Base-by-base conservation (phyloP, 2,329 filamentous ascomycete species). In the Colletotrichum costaricense region DNA sequence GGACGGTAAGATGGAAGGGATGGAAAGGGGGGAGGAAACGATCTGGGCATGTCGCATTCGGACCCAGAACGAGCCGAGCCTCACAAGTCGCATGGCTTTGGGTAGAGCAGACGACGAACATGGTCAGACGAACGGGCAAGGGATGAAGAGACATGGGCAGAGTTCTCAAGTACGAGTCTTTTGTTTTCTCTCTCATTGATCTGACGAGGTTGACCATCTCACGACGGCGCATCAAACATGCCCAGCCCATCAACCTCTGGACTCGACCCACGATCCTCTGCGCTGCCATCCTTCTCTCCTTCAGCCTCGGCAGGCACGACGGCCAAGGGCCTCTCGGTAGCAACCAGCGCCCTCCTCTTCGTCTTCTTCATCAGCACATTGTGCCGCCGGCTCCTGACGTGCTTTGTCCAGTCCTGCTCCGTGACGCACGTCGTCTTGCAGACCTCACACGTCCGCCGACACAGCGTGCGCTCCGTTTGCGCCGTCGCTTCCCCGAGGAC, bases 401-500 rank as follows among this genome's bases (percentile, higher is more conserved):
- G 84, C 69, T 82, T 79, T 52, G 80, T 74, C 84, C 83, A 86
- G 2, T 81, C 82, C 72, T 88, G 84, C 75, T 92, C 89, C 3
- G 88, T 90, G 66, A 92, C 80, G 5, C 88, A 82, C 26, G 90
- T 90, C 70, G 89, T 88, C 77, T 94, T 84, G 79, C 97, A 99
- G 1, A 91, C 76, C 3, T 94, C 91, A 78, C 97, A 99, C 22
- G 87, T 89, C 76, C 88, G 88, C 74, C 91, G 90, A 38, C 81
- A 82, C 0, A 88, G 87, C 4, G 84, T 85, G 12, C 93, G 85
- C 71, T 91, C 86, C n/a, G 89, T 86, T 24, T 82, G 80, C 54
- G 83, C 81, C 11, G 82, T 74, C 8, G 82, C 82, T 1, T 84
- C 78, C 0, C 90, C 90, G 4, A 98, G 80, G 2, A 92, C 86